Percentiles rank a stretch among this genome's conserved stretches.
Evolutionary conservation across 169 alveolate genomes (phyloP).

Genomic region (Eimeria praecox): DNA sequence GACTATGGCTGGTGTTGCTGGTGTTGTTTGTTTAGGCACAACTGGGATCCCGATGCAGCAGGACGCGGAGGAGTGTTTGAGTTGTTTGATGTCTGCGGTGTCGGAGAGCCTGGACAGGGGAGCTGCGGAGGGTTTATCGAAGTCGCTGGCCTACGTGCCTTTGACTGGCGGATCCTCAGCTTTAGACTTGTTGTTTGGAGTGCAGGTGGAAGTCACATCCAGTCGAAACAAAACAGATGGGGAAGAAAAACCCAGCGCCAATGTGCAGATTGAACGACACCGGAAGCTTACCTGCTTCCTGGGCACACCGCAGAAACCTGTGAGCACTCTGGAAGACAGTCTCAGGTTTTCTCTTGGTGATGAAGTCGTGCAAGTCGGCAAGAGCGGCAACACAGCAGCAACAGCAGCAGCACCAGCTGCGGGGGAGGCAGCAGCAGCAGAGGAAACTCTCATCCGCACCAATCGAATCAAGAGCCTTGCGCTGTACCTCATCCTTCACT

Average conservation of each 20-base stretch:
- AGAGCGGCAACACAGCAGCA: conserved; percentile 8
- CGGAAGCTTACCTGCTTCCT: conserved; percentile 78
- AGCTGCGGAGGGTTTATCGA: conserved; percentile 27
- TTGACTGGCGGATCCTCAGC: not conserved
- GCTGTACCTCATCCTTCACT: conserved; percentile 94
- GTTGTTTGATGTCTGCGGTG: conserved; percentile 64
- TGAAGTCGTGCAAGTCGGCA: conserved; percentile 68
- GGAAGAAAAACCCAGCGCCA: not conserved
- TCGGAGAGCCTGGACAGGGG: conserved; percentile 63
- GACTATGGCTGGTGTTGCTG: not conserved
- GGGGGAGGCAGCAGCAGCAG: not conserved
- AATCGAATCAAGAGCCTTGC: conserved; percentile 90
- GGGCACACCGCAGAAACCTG: conserved; percentile 79
- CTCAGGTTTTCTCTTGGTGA: conserved; percentile 75
- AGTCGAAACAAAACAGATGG: not conserved
- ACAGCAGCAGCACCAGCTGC: not conserved
- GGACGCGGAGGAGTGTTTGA: conserved; percentile 79
- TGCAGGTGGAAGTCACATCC: conserved; percentile 49
- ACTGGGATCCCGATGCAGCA: conserved; percentile 75
- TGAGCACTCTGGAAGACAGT: conserved; percentile 79
- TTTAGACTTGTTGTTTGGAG: conserved; percentile 72
- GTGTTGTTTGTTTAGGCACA: conserved; percentile 23
- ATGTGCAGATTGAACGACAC: conserved; percentile 44
- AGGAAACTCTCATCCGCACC: conserved; percentile 46
- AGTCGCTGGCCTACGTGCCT: conserved; percentile 57